Conservation (phyloP, 768 basidiomycete genomes). For the Lactarius hengduanensis region DNA sequence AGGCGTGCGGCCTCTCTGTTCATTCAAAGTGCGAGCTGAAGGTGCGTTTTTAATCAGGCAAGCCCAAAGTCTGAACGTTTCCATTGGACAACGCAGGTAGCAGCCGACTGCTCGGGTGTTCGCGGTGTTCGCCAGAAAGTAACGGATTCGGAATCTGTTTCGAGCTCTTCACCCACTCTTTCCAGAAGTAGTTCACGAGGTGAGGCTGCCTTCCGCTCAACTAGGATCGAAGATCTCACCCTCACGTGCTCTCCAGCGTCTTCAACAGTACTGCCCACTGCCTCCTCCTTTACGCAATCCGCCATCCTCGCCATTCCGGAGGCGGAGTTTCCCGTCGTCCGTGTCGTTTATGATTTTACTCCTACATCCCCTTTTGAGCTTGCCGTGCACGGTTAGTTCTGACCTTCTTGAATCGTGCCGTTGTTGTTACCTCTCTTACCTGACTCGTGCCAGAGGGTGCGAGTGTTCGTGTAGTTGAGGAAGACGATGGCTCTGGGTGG, state of each 20-base stretch:
- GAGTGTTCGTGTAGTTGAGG: slow-evolving; percentile 64
- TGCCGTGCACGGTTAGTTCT: slow-evolving; percentile 53
- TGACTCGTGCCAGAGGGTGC: slow-evolving; percentile 53
- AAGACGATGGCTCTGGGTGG: slow-evolving; percentile 87
- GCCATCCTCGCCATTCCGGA: slow-evolving; percentile 42
- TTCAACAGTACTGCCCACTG: slow-evolving; percentile 39
- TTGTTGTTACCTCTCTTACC: slow-evolving; percentile 8
- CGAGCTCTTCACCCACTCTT: slow-evolving; percentile 37
- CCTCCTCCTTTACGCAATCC: slow-evolving; percentile 57
- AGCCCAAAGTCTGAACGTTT: slow-evolving; percentile 7
- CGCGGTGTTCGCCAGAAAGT: slow-evolving; percentile 33
- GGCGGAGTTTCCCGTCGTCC: slow-evolving; percentile 48
- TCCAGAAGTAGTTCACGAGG: slow-evolving; percentile 36
- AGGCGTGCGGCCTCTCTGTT: slow-evolving; percentile 71
- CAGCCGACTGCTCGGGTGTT: slow-evolving; percentile 59
- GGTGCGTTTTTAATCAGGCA: slow-evolving; percentile 41
- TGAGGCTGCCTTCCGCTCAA: slow-evolving; percentile 21
- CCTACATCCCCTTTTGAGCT: slow-evolving; percentile 80
- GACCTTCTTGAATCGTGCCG: slow-evolving; percentile 6
- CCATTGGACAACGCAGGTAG: slow-evolving; percentile 47
- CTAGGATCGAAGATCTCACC: slow-evolving; percentile 24
- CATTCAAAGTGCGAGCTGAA: slow-evolving; percentile 86
- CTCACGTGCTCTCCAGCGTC: slow-evolving; percentile 29
- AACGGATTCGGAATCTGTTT: slow-evolving; percentile 30
- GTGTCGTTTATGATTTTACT: slow-evolving; percentile 71